Conservation (phyloP, 2,329 filamentous ascomycete genomes). For the Aspergillus proliferans region DNA sequence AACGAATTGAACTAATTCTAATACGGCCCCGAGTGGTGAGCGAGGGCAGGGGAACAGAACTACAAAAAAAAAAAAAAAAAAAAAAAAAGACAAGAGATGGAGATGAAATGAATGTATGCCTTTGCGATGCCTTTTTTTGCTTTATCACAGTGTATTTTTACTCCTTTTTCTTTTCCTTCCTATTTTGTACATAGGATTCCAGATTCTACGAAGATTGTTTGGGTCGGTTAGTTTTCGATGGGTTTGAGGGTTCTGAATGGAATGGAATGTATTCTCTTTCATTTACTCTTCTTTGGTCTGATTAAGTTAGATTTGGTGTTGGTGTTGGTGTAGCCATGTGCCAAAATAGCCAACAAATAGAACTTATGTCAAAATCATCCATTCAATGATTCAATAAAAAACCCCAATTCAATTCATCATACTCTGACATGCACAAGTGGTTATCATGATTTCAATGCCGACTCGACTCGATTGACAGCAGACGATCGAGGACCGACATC, state of each 20-base stretch:
- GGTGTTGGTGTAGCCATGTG: no score
- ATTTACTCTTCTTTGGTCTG: neutral
- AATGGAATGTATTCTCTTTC: neutral
- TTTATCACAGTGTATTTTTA: neutral
- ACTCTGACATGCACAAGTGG: slow-evolving; percentile 1
- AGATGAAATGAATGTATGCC: neutral
- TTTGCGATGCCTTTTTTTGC: neutral
- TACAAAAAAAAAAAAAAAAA: neutral
- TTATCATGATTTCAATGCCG: neutral
- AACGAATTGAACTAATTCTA: no score
- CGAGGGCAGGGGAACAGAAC: neutral
- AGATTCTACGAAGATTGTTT: no score
- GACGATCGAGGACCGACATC: neutral
- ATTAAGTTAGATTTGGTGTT: no score
- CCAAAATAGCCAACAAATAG: no score
- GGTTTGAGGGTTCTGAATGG: neutral
- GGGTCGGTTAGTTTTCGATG: neutral
- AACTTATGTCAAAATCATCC: no score
- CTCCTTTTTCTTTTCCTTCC: no score
- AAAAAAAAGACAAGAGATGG: neutral
- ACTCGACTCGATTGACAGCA: neutral
- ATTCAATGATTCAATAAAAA: neutral
- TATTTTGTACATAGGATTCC: no score
- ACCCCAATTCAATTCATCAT: neutral
- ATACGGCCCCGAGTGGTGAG: neutral